phyloP scores from a whole-genome alignment of 2,329 filamentous ascomycete genomes.

The Stagonosporopsis chrysanthemi region DNA sequence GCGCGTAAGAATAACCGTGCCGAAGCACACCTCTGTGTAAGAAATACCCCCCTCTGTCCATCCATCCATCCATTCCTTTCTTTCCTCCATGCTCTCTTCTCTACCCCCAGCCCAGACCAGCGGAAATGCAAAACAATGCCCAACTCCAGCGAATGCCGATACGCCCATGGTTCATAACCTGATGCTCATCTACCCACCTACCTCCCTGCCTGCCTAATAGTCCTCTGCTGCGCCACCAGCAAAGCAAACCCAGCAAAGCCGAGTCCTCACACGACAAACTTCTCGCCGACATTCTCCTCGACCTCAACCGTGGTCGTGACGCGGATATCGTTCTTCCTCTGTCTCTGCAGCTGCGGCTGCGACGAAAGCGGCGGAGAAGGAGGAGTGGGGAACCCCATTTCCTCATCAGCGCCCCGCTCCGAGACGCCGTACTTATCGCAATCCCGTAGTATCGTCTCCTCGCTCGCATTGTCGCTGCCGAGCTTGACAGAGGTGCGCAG shows the following conservation, averaged over 20 bases:
- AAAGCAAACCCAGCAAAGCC: not conserved
- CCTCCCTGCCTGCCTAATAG: too few relatives aligned
- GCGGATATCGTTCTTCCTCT: conserved; percentile 14
- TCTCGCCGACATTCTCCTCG: conserved; percentile 16
- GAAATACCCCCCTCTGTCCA: not conserved
- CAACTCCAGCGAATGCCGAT: not conserved
- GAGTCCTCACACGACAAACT: conserved; percentile 11
- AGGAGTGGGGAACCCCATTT: not conserved
- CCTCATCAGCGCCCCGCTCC: not conserved
- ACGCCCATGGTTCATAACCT: not conserved
- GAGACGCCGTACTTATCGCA: conserved; percentile 14
- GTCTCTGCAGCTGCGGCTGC: not conserved
- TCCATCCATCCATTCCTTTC: not conserved
- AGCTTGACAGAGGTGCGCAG: conserved; percentile 32
- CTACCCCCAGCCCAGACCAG: not conserved
- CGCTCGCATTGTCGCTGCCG: conserved; percentile 34
- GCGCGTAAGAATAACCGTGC: conserved; percentile 3
- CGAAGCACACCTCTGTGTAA: not conserved
- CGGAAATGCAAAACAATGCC: not conserved
- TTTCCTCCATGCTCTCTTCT: not conserved
- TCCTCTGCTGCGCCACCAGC: too few relatives aligned
- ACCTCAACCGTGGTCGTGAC: conserved; percentile 18
- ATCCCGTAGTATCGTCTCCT: conserved; percentile 38
- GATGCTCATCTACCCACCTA: not conserved
- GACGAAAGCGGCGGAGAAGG: not conserved